Conservation (phyloP, 2,329 filamentous ascomycete species). For the Catunica adiposa region DNA sequence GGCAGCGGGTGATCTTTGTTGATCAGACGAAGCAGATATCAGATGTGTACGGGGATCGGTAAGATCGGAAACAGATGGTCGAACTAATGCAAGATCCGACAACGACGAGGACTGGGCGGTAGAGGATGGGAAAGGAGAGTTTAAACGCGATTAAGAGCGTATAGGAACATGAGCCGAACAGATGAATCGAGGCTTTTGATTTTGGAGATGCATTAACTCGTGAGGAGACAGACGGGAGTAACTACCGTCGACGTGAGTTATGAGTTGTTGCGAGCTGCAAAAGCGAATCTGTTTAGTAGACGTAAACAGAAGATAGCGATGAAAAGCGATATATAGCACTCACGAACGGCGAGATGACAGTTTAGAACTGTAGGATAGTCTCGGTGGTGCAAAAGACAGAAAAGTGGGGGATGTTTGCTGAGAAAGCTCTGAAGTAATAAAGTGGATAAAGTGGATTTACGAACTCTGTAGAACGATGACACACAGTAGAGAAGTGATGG, state of each 20-base stretch:
- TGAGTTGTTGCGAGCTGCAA: constrained; percentile 14
- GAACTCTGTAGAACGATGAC: neutral
- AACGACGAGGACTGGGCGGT: constrained; percentile 7
- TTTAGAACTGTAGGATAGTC: constrained; percentile 5
- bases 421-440: neutral
- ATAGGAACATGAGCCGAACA: constrained; percentile 20
- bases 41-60: neutral
- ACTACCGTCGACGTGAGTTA: constrained; percentile 66
- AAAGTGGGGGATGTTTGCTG: constrained; percentile 1
- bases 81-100: neutral
- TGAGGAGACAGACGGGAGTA: constrained; percentile 33
- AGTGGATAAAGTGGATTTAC: constrained; percentile 9
- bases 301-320: constrained; percentile 64
- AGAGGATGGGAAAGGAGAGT: constrained; percentile 18
- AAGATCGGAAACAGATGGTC: neutral
- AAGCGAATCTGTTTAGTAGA: constrained; percentile 13
- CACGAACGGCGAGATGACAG: constrained; percentile 40
- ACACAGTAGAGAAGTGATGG: constrained; percentile 14
- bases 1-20: constrained; percentile 19
- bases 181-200: constrained; percentile 34
- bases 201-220: constrained; percentile 34
- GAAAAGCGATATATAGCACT: constrained; percentile 49
- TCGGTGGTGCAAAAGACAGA: constrained; percentile 5
- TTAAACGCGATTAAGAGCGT: constrained; percentile 14
- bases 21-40: neutral